A percentile compares a stretch with the other conserved stretches of the same genome.
These are phyloP conservation scores for Saturnispora dispora DNA, from an alignment of 805 yeast species.

Conservation along the genomic window DNA sequence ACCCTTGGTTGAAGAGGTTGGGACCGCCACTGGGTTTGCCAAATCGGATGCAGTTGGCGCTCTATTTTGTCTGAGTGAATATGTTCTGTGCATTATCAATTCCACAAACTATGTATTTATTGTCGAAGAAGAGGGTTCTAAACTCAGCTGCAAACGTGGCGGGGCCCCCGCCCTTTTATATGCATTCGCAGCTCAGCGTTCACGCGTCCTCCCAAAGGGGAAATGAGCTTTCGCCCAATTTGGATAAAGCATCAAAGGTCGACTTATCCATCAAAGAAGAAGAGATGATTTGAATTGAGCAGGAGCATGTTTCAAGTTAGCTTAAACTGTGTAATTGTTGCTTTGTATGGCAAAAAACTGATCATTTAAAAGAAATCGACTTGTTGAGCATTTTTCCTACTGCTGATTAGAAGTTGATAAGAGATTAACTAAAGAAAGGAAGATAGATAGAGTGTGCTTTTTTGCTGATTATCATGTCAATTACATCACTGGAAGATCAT, in stretches of 20 bases:
- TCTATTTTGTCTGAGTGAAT: constrained; percentile 67
- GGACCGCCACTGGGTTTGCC: constrained; percentile 74
- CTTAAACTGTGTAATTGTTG: not conserved
- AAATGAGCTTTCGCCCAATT: not conserved
- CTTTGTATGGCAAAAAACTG: not conserved
- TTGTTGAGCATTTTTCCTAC: not conserved
- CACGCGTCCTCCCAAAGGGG: not conserved
- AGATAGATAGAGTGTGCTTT: not conserved
- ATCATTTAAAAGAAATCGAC: no score
- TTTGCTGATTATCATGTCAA: not conserved
- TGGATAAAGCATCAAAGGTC: not conserved
- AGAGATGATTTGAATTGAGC: not conserved
- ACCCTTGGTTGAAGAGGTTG: constrained; percentile 53
- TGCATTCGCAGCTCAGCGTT: not conserved
- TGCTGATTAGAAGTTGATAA: not conserved
- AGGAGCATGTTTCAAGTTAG: no score
- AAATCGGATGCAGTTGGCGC: constrained; percentile 79
- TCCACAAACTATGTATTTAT: not conserved
- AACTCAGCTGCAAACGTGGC: not conserved
- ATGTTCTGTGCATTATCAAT: constrained; percentile 66
- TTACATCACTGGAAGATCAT: not conserved
- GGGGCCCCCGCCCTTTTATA: constrained; percentile 2
- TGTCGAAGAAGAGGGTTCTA: not conserved
- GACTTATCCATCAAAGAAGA: not conserved
- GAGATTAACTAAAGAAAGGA: not conserved